phyloP scores from a whole-genome alignment of 106 monocot genomes.

The Dendrobium chrysotoxum region DNA sequence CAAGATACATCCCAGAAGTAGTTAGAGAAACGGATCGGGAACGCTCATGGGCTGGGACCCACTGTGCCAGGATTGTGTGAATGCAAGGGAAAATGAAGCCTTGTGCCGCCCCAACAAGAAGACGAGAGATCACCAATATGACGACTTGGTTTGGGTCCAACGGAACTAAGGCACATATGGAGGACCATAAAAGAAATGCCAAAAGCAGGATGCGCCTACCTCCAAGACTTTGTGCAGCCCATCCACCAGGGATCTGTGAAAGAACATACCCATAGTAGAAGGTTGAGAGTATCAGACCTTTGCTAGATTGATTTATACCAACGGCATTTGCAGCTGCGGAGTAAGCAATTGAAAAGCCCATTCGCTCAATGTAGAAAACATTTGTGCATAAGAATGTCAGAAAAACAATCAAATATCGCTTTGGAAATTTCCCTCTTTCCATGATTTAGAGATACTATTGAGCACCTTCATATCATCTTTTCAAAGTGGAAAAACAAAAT shows the following conservation, averaged over 20 bases:
- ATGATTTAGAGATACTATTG: not conserved
- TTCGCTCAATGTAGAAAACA: slow-evolving; percentile 73
- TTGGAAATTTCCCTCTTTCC: slow-evolving; percentile 28
- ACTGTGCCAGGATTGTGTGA: slow-evolving; percentile 85
- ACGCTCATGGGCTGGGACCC: slow-evolving; percentile 93
- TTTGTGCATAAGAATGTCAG: slow-evolving; percentile 70
- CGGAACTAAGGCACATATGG: slow-evolving; percentile 63
- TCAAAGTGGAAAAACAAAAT: not conserved
- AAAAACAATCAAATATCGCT: slow-evolving; percentile 56
- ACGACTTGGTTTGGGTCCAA: slow-evolving; percentile 43
- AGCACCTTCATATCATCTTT: not conserved
- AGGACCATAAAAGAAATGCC: slow-evolving; percentile 82
- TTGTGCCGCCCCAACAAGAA: slow-evolving; percentile 84
- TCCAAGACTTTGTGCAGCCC: slow-evolving; percentile 69
- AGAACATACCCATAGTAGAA: slow-evolving; percentile 90
- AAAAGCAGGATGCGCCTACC: slow-evolving; percentile 77
- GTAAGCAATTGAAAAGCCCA: slow-evolving; percentile 91
- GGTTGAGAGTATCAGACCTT: slow-evolving; percentile 79
- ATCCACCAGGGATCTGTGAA: slow-evolving; percentile 90
- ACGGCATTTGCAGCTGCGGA: slow-evolving; percentile 65
- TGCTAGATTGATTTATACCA: slow-evolving; percentile 71
- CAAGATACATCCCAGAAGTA: slow-evolving; percentile 93
- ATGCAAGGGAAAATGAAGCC: slow-evolving; percentile 97
- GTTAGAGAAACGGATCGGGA: slow-evolving; percentile 93
- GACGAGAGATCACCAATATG: slow-evolving; percentile 55